A percentile compares a stretch with the other conserved stretches of the same genome.
These are phyloP conservation scores for Saprolegnia parasitica DNA, from an alignment of 352 stramenopile species.

Conservation along the genomic window DNA sequence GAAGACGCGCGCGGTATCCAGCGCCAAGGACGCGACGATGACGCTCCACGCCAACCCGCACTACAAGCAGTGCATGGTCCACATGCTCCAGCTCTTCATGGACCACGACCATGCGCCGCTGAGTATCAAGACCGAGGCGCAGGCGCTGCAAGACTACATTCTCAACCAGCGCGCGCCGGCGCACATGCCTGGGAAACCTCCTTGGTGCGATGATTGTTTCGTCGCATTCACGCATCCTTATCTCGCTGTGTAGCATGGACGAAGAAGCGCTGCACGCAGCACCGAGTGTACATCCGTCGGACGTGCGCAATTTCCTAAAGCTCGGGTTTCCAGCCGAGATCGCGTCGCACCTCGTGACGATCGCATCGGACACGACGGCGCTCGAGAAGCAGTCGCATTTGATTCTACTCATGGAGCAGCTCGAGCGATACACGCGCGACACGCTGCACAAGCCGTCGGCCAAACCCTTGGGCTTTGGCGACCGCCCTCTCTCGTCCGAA, in stretches of 20 bases:
- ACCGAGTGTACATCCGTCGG: neutral
- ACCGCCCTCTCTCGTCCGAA: neutral
- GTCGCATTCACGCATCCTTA: no score
- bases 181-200: neutral
- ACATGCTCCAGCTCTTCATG: constrained; percentile 10
- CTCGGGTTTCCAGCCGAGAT: constrained; percentile 18
- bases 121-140: constrained; percentile 6
- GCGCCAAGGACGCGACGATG: constrained; percentile 2
- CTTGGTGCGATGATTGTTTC: neutral
- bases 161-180: neutral
- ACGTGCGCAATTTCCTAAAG: constrained; percentile 12
- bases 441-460: neutral
- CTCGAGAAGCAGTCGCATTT: constrained; percentile 20
- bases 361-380: neutral
- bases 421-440: constrained; percentile 11
- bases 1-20: neutral
- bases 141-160: neutral
- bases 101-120: constrained; percentile 12
- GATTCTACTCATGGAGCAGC: constrained; percentile 20
- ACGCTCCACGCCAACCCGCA: constrained; percentile 3
- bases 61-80: constrained; percentile 16
- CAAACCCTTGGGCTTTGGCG: constrained; percentile 9
- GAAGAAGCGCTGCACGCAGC: neutral
- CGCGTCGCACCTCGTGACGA: constrained; percentile 23
- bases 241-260: neutral